Evolutionary conservation across 768 basidiomycete genomes (phyloP), one percentile per base, ranked within the genome.

Genomic region (Sarcomyxa edulis): DNA sequence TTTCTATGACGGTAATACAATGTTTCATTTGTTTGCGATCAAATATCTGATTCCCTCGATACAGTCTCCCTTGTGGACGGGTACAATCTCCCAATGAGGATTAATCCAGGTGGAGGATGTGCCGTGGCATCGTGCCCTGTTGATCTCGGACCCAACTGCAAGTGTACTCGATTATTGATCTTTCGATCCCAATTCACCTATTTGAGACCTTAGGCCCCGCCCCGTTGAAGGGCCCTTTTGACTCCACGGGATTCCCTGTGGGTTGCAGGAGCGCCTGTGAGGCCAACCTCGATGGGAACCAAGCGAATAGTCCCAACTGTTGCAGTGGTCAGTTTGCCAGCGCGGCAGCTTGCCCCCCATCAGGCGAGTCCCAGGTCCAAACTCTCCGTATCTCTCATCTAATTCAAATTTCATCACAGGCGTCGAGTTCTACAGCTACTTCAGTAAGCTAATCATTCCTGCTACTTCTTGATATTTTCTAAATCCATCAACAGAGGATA

Each of bases 41-140:
- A 11, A 19, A 21, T 10, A 7, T 25, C 27, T 5, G 9, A 15
- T 20, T 10, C 6, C 18, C 7, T 12, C 0, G 19, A 6, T 16
- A 16, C 39, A 79, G 79, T 81, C 24, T 79, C 78, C 19, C 61
- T 83, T 22, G 80, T 83, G 26, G 76, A 82, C 45, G 81, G 81
- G 1, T 80, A 67, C 47, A 81, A 84, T 49, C 53, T 84, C 9
- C 81, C 83, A 10, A 54, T 78, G 49, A 58, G 61, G 7, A 77
- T 85, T 44, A 62, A 59, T 37, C 82, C 77, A 58, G 70, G 68
- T 53, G 63, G 56, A 31, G 73, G 69, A 8, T 84, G 83, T 49
- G 58, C 54, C 21, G 56, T 73, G 14, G 70, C 81, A 1, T 61
- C 69, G 42, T 86, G 81, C 50, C 61, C 75, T 2, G 76, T 81